Conservation (phyloP, 2,329 filamentous ascomycete genomes). For the Zopfia rhizophila region DNA sequence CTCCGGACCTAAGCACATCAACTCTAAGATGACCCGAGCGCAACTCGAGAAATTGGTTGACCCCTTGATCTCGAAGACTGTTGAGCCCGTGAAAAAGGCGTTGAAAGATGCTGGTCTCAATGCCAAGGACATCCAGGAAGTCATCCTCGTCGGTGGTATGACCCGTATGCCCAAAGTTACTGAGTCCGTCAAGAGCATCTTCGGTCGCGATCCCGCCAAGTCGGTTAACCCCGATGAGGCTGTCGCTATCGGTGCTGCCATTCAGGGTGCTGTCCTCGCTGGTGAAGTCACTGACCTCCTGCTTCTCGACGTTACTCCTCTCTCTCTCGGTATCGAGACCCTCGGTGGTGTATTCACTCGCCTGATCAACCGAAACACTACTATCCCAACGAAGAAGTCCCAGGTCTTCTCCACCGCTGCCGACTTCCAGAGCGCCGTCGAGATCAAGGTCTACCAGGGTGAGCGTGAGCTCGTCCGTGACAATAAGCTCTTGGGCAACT, state of each 20-base stretch:
- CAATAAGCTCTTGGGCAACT: constrained; percentile 99
- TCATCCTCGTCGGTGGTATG: constrained; percentile 98
- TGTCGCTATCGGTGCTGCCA: constrained; percentile 95
- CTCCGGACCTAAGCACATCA: constrained; percentile 98
- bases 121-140: constrained; percentile 95
- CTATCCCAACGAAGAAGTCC: constrained; percentile 99
- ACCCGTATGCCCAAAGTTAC: constrained; percentile 99
- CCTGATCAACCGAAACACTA: constrained; percentile 98
- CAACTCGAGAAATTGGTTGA: constrained; percentile 95
- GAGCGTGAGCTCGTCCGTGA: constrained; percentile 98
- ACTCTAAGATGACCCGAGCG: constrained; percentile 89
- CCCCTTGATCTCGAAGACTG: constrained; percentile 84
- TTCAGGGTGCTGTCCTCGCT: constrained; percentile 95
- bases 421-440: constrained; percentile 97
- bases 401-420: constrained; percentile 97
- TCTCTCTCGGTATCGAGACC: constrained; percentile 98
- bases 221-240: constrained; percentile 99
- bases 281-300: constrained; percentile 97
- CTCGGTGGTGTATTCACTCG: constrained; percentile 97
- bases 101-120: constrained; percentile 93
- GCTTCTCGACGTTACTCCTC: constrained; percentile 92
- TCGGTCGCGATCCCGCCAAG: constrained; percentile 96
- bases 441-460: constrained; percentile 99
- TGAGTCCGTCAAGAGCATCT: constrained; percentile 96
- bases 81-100: constrained; percentile 95